Base-by-base conservation (phyloP, 164 flowering plant species). In the Vitis labrusca region DNA sequence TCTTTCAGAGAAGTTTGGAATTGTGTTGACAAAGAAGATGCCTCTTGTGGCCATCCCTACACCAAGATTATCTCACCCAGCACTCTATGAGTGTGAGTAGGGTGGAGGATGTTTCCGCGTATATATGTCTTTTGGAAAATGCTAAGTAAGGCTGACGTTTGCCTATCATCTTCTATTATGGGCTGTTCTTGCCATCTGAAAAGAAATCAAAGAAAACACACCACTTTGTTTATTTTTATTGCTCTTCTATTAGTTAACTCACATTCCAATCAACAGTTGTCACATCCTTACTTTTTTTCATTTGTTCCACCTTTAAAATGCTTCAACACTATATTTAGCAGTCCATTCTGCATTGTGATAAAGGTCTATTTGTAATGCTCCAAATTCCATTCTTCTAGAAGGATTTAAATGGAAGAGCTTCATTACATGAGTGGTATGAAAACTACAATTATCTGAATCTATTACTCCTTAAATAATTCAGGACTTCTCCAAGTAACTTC, bases 31-130 rank as follows among this genome's bases (percentile, higher is more conserved):
- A 59, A 59, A 57, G 23, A 37, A 10, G 61, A 60, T 16, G 2
- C 70, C 75, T 3, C 27, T 76, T 0, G 60, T 76, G 14, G 69
- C 56, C 11, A 68, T 72, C 13, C 79, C 79, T 0, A 72, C 66
- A 3, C 64, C 79, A n/a, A 71, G 79, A 47, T 50, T 76, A 15
- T 61, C 71, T 9, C 9, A 66, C 17, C 27, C 69, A 5, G 51
- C 30, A 10, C 65, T 72, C 71, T 10, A 63, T 79, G 2, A 23
- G 27, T 23, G 0, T 1, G 27, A 23, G 27, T 23, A 23, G 27
- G 1, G 27, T 23, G 27, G 27, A 23, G 27, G 27, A 23, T 23
- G 27, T 23, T 23, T 1, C 27, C 27, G 27, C 27, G 27, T 23
- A 1, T 23, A 23, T 1, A 23, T 23, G 27, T 23, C 27, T 23